Conservation (phyloP, 352 stramenopile species). For the Pythium pyrilobum region DNA sequence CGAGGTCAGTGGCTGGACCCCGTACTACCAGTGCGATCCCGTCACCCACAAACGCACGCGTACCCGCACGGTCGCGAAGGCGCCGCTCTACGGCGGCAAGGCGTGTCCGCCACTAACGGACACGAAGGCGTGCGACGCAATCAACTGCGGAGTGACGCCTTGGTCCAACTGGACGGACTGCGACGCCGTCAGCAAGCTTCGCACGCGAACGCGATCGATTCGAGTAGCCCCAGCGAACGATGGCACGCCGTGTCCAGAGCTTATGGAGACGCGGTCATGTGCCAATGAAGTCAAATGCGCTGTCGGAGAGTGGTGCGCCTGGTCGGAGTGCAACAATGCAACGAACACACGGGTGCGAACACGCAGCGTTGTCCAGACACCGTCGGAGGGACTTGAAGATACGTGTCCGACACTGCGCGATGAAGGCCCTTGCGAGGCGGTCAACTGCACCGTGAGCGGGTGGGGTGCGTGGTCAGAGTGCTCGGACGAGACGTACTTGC, state of each 20-base stretch:
- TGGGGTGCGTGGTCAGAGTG: constrained; percentile 49
- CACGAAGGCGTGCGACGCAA: constrained; percentile 25
- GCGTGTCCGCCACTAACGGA: constrained; percentile 42
- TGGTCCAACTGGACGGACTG: constrained; percentile 50
- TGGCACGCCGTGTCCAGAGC: constrained; percentile 33
- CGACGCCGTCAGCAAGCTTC: constrained; percentile 21
- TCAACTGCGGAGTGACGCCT: constrained; percentile 47
- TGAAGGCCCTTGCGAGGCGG: constrained; percentile 31
- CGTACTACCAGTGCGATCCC: constrained; percentile 33
- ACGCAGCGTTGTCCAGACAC: constrained; percentile 31
- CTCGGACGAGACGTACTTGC: constrained; percentile 27
- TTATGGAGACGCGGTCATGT: constrained; percentile 42
- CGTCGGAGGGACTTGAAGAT: constrained; percentile 15
- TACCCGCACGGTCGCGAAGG: constrained; percentile 25
- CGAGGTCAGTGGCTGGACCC: constrained; percentile 45
- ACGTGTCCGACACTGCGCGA: constrained; percentile 38
- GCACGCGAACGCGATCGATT: constrained; percentile 35
- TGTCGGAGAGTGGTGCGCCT: constrained; percentile 42
- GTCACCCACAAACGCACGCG: constrained; percentile 31
- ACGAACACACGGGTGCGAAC: constrained; percentile 35
- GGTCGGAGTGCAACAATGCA: constrained; percentile 35
- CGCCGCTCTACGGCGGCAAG: constrained; percentile 31
- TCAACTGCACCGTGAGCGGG: constrained; percentile 48
- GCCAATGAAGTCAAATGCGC: constrained; percentile 37
- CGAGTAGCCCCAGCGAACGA: constrained; percentile 27